Evolutionary conservation across 2,329 filamentous ascomycete genomes (phyloP).

Genomic region (Cladophialophora psammophila): DNA sequence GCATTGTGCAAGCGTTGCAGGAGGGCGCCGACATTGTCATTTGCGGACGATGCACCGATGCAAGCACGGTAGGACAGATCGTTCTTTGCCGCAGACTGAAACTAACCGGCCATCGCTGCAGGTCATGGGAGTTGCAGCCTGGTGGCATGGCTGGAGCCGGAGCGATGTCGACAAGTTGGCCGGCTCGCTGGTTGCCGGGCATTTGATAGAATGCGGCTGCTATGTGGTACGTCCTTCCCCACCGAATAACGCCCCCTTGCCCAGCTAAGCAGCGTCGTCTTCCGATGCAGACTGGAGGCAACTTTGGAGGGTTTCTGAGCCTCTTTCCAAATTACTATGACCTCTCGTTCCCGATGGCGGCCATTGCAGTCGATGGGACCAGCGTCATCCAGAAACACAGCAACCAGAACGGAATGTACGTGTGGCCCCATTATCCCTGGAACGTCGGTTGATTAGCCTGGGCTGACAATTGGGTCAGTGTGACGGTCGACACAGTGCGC

Average conservation of each 20-base stretch:
- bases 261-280: background rate
- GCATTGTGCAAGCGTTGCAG: slow-evolving; percentile 42
- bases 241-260: background rate
- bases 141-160: slow-evolving; percentile 35
- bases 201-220: slow-evolving; percentile 43
- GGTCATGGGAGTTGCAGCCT: slow-evolving; percentile 36
- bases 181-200: slow-evolving; percentile 44
- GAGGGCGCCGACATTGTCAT: slow-evolving; percentile 45
- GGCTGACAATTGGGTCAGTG: background rate
- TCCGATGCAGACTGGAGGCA: slow-evolving; percentile 45
- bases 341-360: slow-evolving; percentile 56
- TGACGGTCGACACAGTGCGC: slow-evolving; percentile 49
- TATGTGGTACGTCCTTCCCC: slow-evolving; percentile 29
- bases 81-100: background rate
- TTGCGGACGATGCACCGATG: slow-evolving; percentile 45
- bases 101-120: background rate
- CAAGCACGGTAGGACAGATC: slow-evolving; percentile 21
- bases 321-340: slow-evolving; percentile 25
- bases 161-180: slow-evolving; percentile 37
- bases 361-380: slow-evolving; percentile 54
- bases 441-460: background rate
- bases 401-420: background rate
- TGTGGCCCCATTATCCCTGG: background rate
- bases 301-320: slow-evolving; percentile 49
- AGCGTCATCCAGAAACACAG: slow-evolving; percentile 59